Evolutionary conservation across 1,284 basidiomycete genomes (phyloP).

Genomic region (Wolfiporia cocos): DNA sequence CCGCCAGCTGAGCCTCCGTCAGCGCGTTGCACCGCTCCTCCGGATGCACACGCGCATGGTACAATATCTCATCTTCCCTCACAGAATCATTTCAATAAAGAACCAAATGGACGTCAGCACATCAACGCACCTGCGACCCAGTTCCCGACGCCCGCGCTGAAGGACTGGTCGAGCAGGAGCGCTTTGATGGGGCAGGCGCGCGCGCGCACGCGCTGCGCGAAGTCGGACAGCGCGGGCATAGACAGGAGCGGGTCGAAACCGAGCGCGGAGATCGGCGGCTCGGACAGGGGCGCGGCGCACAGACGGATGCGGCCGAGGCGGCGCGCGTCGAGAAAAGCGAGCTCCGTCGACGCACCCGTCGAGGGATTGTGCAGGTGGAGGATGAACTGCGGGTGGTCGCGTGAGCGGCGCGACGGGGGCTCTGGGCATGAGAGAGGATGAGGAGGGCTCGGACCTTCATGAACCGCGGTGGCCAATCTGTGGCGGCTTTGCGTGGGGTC

Average conservation of each 20-base stretch:
- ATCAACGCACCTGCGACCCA: slow-evolving; percentile 64
- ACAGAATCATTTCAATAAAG: neutral
- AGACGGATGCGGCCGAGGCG: slow-evolving; percentile 71
- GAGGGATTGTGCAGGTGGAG: slow-evolving; percentile 40
- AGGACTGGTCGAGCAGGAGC: slow-evolving; percentile 75
- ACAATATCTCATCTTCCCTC: slow-evolving; percentile 67
- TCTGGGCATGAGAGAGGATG: neutral
- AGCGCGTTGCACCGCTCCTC: slow-evolving; percentile 63
- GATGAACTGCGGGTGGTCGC: slow-evolving; percentile 47
- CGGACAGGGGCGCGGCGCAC: slow-evolving; percentile 47
- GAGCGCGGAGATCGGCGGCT: slow-evolving; percentile 65
- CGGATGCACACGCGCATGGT: slow-evolving; percentile 75
- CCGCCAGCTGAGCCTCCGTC: slow-evolving; percentile 40
- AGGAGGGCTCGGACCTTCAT: slow-evolving; percentile 45
- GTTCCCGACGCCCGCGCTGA: slow-evolving; percentile 80
- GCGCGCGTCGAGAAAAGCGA: slow-evolving; percentile 67
- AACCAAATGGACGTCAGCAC: neutral
- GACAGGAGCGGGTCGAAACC: slow-evolving; percentile 77
- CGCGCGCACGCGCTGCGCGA: slow-evolving; percentile 43
- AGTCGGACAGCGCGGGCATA: slow-evolving; percentile 62
- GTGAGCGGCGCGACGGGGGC: too few relatives aligned
- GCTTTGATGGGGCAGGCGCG: slow-evolving; percentile 74
- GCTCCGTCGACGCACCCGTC: slow-evolving; percentile 30
- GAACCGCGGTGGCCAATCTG: slow-evolving; percentile 75
- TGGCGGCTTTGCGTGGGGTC: slow-evolving; percentile 40